Percentiles rank a stretch among this genome's conserved stretches.
Conservation (phyloP, 139 green algal genomes). For the Mychonastes homosphaera region DNA sequence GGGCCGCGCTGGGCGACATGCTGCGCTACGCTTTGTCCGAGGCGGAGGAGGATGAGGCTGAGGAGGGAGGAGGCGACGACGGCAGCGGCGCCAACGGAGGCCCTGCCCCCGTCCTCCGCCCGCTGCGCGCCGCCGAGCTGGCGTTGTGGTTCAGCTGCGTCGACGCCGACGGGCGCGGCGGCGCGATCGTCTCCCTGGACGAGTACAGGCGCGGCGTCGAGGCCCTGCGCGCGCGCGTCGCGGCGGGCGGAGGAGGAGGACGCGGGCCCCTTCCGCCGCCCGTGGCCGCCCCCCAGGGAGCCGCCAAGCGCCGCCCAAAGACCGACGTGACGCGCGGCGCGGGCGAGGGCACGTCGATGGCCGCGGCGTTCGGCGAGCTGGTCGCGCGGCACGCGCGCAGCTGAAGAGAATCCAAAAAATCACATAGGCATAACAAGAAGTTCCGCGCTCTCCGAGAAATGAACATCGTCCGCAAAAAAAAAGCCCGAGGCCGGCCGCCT, state of each 20-base stretch:
- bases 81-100: not conserved
- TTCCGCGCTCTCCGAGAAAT: too few species aligned
- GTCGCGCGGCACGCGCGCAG: not conserved
- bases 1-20: slow-evolving; percentile 17
- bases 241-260: slow-evolving; percentile 8
- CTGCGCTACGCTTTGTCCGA: not conserved
- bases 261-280: not conserved
- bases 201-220: slow-evolving; percentile 7
- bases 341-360: not conserved
- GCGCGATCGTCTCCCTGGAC: slow-evolving; percentile 2
- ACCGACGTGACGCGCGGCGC: not conserved
- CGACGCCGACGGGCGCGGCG: slow-evolving; percentile 10
- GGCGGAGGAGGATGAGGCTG: not conserved
- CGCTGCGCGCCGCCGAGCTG: not conserved
- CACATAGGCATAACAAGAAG: too few species aligned
- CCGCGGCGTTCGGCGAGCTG: not conserved
- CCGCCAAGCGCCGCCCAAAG: not conserved
- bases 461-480: too few species aligned
- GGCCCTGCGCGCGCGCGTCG: slow-evolving; percentile 4
- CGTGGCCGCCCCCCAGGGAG: not conserved
- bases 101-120: not conserved
- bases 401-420: not conserved
- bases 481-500: too few species aligned
- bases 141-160: slow-evolving; percentile 13
- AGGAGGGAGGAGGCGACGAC: not conserved